These are phyloP conservation scores for Aphanoascus verrucosus DNA, from an alignment of 2,329 filamentous ascomycete genomes.

Conservation along the genomic window DNA sequence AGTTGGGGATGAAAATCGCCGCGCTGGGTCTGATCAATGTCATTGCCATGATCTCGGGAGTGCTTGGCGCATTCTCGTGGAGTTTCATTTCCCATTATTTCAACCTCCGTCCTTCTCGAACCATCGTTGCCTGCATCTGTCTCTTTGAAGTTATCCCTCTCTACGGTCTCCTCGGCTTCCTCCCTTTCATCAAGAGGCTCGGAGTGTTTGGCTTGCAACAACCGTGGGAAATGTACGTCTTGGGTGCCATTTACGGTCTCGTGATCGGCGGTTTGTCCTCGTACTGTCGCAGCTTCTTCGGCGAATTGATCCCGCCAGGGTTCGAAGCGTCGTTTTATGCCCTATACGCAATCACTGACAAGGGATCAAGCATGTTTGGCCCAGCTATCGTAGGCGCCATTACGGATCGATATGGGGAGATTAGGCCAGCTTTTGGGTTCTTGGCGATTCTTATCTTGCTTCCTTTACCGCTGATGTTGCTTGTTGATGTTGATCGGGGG, in stretches of 20 bases:
- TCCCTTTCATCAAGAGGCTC: conserved; percentile 63
- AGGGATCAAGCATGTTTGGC: conserved; percentile 86
- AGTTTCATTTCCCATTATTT: conserved; percentile 61
- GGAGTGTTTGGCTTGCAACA: conserved; percentile 80
- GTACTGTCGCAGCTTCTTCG: conserved; percentile 86
- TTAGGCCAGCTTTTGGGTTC: conserved; percentile 85
- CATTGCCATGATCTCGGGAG: conserved; percentile 72
- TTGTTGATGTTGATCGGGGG: conserved; percentile 73
- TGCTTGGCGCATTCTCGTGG: conserved; percentile 85
- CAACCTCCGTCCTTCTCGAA: conserved; percentile 66
- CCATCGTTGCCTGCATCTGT: conserved; percentile 80
- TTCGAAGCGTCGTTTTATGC: conserved; percentile 95
- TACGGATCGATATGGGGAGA: conserved; percentile 71
- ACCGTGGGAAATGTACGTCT: conserved; percentile 91
- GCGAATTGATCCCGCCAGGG: conserved; percentile 85
- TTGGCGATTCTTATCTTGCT: conserved; percentile 72
- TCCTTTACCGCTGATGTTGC: conserved; percentile 71
- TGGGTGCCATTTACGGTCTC: conserved; percentile 83
- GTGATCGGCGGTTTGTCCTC: conserved; percentile 86
- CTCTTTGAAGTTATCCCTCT: conserved; percentile 87
- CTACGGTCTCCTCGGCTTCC: conserved; percentile 79
- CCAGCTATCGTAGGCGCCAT: conserved; percentile 89
- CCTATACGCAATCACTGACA: conserved; percentile 94
- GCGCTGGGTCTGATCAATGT: conserved; percentile 88
- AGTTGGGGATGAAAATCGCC: conserved; percentile 78